phyloP scores from a whole-genome alignment of 805 yeast species.

The Metschnikowia drakensbergensis region DNA sequence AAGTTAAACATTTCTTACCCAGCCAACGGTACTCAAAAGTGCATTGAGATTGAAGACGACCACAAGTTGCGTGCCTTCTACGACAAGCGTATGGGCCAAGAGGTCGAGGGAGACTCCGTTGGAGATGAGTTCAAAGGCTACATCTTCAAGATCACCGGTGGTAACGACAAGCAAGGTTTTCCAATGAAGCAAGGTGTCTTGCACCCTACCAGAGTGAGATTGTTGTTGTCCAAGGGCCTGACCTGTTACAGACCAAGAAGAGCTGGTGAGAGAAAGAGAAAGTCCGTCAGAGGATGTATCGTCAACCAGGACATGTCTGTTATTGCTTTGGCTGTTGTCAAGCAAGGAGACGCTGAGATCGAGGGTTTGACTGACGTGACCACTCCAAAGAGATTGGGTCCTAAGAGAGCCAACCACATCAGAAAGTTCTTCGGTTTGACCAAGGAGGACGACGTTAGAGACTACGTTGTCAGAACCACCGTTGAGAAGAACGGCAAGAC shows the following conservation, averaged over 20 bases:
- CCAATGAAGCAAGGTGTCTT: constrained; percentile 99
- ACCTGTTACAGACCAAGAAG: constrained; percentile 99
- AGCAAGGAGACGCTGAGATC: constrained; percentile 95
- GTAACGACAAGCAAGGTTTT: constrained; percentile 99
- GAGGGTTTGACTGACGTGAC: constrained; percentile 93
- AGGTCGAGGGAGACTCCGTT: constrained; percentile 96
- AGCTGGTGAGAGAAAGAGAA: constrained; percentile 99
- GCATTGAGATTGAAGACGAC: constrained; percentile 97
- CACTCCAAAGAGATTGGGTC: constrained; percentile 99
- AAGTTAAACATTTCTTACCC: constrained; percentile 99
- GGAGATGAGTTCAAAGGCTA: constrained; percentile 99
- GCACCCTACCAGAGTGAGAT: constrained; percentile 99
- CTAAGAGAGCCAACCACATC: constrained; percentile 99
- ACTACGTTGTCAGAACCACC: constrained; percentile 96
- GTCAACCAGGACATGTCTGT: constrained; percentile 97
- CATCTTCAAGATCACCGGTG: constrained; percentile 98
- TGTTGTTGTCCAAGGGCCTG: constrained; percentile 88
- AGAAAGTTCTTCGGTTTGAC: constrained; percentile 99
- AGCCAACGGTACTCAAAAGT: constrained; percentile 99
- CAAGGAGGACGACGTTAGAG: constrained; percentile 82
- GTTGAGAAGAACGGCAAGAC: constrained; percentile 96
- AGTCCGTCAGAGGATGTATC: constrained; percentile 99
- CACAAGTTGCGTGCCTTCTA: constrained; percentile 97
- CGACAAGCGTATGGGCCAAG: constrained; percentile 99
- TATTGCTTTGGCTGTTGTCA: constrained; percentile 86